phyloP scores from a whole-genome alignment of 768 basidiomycete species.

The Tubosaeta sp. region DNA sequence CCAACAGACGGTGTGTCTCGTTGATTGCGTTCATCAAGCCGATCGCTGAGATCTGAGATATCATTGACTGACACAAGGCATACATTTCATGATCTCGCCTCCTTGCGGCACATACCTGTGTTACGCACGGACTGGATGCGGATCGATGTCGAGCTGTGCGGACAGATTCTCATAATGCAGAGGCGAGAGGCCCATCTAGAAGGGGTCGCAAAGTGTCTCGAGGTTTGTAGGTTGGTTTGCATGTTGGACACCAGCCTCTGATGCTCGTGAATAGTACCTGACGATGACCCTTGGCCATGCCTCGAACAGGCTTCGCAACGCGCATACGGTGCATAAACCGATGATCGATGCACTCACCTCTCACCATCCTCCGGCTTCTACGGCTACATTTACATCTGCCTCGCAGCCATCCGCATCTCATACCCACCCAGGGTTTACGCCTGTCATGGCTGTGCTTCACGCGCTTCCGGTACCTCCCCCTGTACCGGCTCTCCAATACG shows the following conservation, averaged over 20 bases:
- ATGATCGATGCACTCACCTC: constrained; percentile 44
- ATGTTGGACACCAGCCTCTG: constrained; percentile 6
- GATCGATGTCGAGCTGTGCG: constrained; percentile 75
- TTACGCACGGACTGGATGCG: constrained; percentile 63
- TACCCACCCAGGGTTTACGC: constrained; percentile 18
- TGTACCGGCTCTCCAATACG: constrained; percentile 55
- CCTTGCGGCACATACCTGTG: constrained; percentile 44
- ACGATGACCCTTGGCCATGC: constrained; percentile 49
- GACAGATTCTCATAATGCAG: constrained; percentile 65
- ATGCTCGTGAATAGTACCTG: constrained; percentile 38
- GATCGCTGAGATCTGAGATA: neutral
- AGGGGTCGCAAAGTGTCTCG: constrained; percentile 58
- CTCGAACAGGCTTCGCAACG: constrained; percentile 53
- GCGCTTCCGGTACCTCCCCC: constrained; percentile 21
- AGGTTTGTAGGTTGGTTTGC: constrained; percentile 34
- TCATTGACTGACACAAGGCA: constrained; percentile 39
- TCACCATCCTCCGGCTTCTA: constrained; percentile 7
- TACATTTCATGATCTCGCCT: constrained; percentile 60
- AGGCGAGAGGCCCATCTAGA: constrained; percentile 64
- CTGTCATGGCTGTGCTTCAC: constrained; percentile 33
- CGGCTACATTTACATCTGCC: neutral
- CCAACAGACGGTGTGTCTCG: constrained; percentile 17
- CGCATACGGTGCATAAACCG: constrained; percentile 51
- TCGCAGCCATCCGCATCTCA: constrained; percentile 3
- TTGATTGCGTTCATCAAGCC: neutral